Percentiles rank a stretch among this genome's conserved stretches.
phyloP scores from a whole-genome alignment of 2,329 filamentous ascomycete genomes.

The Podosphaera xanthii region DNA sequence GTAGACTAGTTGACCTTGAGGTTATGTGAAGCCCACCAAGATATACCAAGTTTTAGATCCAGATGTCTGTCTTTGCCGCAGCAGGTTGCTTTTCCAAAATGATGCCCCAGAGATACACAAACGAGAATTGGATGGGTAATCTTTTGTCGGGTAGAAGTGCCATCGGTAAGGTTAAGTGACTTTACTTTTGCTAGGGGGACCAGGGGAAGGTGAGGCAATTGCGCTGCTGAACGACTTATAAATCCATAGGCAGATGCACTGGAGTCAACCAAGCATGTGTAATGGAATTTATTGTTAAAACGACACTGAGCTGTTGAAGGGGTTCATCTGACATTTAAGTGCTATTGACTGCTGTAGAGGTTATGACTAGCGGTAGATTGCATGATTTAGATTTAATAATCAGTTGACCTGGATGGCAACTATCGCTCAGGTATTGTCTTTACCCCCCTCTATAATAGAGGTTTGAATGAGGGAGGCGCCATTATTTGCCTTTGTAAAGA shows the following conservation, averaged over 20 bases:
- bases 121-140: neutral
- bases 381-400: too few species aligned
- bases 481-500: too few species aligned
- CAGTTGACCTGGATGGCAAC: neutral
- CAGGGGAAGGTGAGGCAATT: neutral
- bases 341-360: too few species aligned
- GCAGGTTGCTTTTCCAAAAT: neutral
- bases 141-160: neutral
- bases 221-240: neutral
- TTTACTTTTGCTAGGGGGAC: neutral
- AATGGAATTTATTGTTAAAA: neutral
- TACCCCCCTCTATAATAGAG: neutral
- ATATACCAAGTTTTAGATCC: too few species aligned
- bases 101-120: neutral
- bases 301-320: neutral
- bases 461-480: too few species aligned
- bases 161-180: neutral
- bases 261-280: neutral
- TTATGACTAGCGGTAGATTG: too few species aligned
- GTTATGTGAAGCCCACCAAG: too few species aligned
- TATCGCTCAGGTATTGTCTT: neutral
- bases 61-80: neutral
- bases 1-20: too few species aligned
- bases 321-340: neutral
- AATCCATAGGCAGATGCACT: neutral